Conservation (phyloP, 2,329 filamentous ascomycete genomes). For the Tolypocladium guangdongense region DNA sequence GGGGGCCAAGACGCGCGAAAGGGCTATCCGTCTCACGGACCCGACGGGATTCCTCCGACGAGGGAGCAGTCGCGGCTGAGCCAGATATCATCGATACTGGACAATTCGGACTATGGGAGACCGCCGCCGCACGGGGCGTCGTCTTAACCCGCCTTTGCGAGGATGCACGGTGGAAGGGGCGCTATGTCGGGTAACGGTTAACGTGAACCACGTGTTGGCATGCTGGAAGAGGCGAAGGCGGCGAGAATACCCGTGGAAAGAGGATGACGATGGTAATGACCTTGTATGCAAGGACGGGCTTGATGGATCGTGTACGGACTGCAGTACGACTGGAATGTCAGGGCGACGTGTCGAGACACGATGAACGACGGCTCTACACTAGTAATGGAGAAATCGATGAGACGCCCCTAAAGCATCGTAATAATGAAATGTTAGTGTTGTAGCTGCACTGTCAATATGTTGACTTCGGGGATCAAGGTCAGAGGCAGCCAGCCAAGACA, state of each 20-base stretch:
- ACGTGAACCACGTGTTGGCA: neutral
- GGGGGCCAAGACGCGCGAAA: neutral
- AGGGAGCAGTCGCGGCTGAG: conserved; percentile 18
- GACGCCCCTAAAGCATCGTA: too few species aligned
- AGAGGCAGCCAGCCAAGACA: too few species aligned
- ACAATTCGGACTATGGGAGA: conserved; percentile 3
- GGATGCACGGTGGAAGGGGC: too few species aligned
- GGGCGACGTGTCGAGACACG: neutral
- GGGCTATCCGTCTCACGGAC: neutral
- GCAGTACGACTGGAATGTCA: neutral
- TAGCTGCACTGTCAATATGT: too few species aligned
- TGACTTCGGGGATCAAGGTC: too few species aligned
- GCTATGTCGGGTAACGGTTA: too few species aligned
- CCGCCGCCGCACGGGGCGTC: neutral
- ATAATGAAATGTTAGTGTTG: too few species aligned
- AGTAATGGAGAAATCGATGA: too few species aligned
- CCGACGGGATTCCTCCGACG: conserved; percentile 4
- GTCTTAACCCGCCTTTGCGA: conserved; percentile 1
- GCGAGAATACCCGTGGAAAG: neutral
- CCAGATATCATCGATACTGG: conserved; percentile 20
- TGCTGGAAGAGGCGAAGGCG: neutral
- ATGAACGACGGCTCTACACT: neutral
- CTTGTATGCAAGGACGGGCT: neutral
- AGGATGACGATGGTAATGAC: neutral
- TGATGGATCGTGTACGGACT: neutral